Conservation (phyloP, 805 yeast species). For the Zygotorulaspora sp. region DNA sequence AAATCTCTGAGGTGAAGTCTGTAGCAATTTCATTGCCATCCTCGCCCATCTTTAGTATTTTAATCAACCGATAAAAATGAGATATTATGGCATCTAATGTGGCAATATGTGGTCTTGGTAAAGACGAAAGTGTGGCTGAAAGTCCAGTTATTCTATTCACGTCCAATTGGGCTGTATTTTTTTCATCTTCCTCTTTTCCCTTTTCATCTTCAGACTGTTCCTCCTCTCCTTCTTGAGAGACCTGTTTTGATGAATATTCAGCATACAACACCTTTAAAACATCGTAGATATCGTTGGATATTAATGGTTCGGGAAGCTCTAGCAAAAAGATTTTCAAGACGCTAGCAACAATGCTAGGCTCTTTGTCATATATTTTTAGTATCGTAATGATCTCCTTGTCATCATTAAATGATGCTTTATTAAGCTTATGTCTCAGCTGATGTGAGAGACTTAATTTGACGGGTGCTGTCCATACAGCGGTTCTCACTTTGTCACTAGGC, state of each 20-base stretch:
- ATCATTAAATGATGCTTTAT: constrained; percentile 30
- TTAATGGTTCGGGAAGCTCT: constrained; percentile 74
- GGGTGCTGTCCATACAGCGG: constrained; percentile 62
- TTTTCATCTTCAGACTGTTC: background rate
- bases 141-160: constrained; percentile 52
- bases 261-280: constrained; percentile 62
- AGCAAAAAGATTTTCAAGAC: constrained; percentile 67
- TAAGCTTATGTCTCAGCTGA: constrained; percentile 51
- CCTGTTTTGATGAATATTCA: constrained; percentile 36
- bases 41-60: constrained; percentile 47
- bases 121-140: constrained; percentile 58
- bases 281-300: constrained; percentile 62
- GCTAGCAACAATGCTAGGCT: constrained; percentile 60
- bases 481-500: constrained; percentile 62
- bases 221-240: constrained; percentile 10
- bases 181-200: background rate
- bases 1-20: constrained; percentile 43
- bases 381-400: constrained; percentile 36
- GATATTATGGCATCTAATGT: constrained; percentile 76
- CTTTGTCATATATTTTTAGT: constrained; percentile 33
- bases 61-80: constrained; percentile 62
- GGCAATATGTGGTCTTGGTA: constrained; percentile 68
- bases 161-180: constrained; percentile 12
- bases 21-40: constrained; percentile 33
- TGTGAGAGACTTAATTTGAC: constrained; percentile 61